Evolutionary conservation across 2,329 filamentous ascomycete genomes (phyloP), one percentile per base, ranked within the genome.

Genomic region (Penicillium sp.): DNA sequence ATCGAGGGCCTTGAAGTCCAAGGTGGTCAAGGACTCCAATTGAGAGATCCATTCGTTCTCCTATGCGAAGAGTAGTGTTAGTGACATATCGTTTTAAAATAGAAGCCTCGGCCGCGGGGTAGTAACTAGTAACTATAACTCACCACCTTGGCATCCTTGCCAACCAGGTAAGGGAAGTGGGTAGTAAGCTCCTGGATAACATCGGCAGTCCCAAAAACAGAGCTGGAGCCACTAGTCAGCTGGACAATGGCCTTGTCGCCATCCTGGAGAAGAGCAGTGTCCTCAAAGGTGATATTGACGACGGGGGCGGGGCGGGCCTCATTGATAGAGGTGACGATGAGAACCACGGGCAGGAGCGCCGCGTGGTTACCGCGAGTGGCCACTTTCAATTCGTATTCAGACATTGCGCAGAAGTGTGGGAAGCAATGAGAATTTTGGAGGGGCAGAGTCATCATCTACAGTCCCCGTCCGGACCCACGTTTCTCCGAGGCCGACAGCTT

Each of bases 1-100:
- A 70, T 94, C 90, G 62, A 92, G 86, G 56, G 87, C 80, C 78
- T 94, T 95, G 78, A 95, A 94, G 75, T 96, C 90, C 52, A 83
- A 76, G 38, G 80, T 74, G 59, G 80, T 78, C 54, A 85, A 74
- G 18, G 76, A 74, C 45, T 80, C 74, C 35, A 82, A 74, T 56
- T 83, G 80, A 38, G 76, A 74, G 59, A 85, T 72, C 84, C 84
- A 86, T 66, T 85, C 81, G 55, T 80, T 70, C 64, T 78, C 74
- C 73, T 73, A 50, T 18, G 29, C 11, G 3, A 34, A 16, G 14
- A 34, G 18, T 32, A 3, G n/a, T 26, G 42, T 53, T 53, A 53
- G 42, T 3, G 1, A 34, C 22, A 38, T 39, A 32, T 14, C 18
- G 10, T 9, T 32, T 34, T 18, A 7, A 24, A 24, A 40, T 35